Base-by-base conservation (phyloP, 345 rosid species). In the Gossypium bickii region DNA sequence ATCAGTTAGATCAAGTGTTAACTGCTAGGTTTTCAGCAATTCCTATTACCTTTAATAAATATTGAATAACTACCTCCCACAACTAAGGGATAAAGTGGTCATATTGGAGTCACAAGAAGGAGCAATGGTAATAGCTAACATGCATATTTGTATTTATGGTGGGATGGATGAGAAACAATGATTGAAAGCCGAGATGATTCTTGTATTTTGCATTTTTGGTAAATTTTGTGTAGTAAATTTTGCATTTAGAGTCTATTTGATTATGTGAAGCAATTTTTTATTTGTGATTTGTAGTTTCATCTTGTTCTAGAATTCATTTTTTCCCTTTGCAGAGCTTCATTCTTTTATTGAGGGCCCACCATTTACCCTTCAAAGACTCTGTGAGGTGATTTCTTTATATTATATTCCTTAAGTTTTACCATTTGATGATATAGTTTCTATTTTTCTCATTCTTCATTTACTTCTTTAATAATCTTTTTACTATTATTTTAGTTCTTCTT, bases 341-440 rank as follows among this genome's bases (percentile, higher is more conserved):
- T 83, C 84, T 78, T 94, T 91, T 62, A 83, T 79, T 20, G 93
- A 89, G 76, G 98, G 98, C 62, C 98, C 98, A 61, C 98, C 98
- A 55, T 94, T 94, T 85, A 94, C 98, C 44, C 82, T 94, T 75
- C 98, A 94, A 78, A 92, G 98, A 81, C 87, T 94, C 34, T 89
- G 98, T 49, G 98, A 94, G 96, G 98, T 92, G 72, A 78, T 80
- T 79, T 22, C 43, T 78, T 67, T 74, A 7, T 48, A 74, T 25
- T 51, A 20, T 41, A 6, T 24, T 13, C 51, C 18, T 7, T 24
- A 58, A 13, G 9, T 51, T 70, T 70, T 70, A 70, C 41, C 38
- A 71, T 38, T 55, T 9, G 20, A 44, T 72, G 65, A 8, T 58
- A 16, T 57, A 58, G 52, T 24, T 43, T 2, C 44, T 13, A n/a